Conservation (phyloP, 129 eudicot species). For the Centella asiatica region DNA sequence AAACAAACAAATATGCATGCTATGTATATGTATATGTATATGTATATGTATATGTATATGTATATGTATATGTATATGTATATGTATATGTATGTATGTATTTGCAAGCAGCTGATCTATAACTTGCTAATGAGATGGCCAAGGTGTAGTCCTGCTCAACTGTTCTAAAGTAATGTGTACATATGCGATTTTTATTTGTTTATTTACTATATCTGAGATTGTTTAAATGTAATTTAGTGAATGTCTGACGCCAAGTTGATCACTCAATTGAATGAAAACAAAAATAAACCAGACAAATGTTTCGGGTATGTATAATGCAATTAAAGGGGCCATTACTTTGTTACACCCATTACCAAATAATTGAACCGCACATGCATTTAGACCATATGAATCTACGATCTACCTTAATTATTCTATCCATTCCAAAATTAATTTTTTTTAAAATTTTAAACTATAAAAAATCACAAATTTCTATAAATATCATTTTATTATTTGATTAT, state of each 20-base stretch:
- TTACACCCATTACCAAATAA: slow-evolving; percentile 37
- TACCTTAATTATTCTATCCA: too few species aligned
- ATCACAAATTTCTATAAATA: too few species aligned
- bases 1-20: slow-evolving; percentile 15
- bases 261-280: slow-evolving; percentile 11
- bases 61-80: too few species aligned
- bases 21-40: background rate
- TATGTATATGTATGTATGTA: too few species aligned
- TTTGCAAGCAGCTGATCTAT: too few species aligned
- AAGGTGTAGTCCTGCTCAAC: background rate
- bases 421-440: too few species aligned
- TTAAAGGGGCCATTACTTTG: slow-evolving; percentile 43
- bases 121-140: too few species aligned
- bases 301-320: slow-evolving; percentile 32
- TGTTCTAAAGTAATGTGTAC: background rate
- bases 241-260: slow-evolving; percentile 19
- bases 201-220: background rate
- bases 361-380: slow-evolving; percentile 43
- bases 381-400: too few species aligned
- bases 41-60: background rate
- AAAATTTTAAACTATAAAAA: too few species aligned
- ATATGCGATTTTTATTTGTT: background rate
- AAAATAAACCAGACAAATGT: slow-evolving; percentile 45
- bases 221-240: slow-evolving; percentile 1
- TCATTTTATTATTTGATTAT: too few species aligned